Evolutionary conservation across 192 early-diverging fungal species (phyloP).

Genomic region (Diversispora eburnea): DNA sequence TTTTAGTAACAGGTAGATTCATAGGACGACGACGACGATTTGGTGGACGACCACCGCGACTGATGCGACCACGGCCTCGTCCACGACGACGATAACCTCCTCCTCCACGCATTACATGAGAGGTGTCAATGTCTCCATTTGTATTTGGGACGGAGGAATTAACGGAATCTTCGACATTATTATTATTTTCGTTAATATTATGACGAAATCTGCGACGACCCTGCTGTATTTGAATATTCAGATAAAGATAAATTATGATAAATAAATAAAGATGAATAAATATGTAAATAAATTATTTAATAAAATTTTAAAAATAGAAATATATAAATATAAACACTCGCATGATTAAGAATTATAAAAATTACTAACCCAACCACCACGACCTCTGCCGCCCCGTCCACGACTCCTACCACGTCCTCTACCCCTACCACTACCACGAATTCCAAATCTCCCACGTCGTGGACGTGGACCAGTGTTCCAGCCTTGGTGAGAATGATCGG

Average conservation of each 20-base stretch:
- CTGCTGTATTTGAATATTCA: background rate
- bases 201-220: slow-evolving; percentile 10
- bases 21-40: slow-evolving; percentile 21
- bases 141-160: slow-evolving; percentile 19
- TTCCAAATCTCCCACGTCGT: slow-evolving; percentile 14
- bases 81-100: slow-evolving; percentile 33
- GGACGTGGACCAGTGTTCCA: slow-evolving; percentile 27
- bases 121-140: slow-evolving; percentile 35
- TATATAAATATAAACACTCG: background rate
- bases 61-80: slow-evolving; percentile 33
- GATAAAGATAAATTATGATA: background rate
- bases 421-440: slow-evolving; percentile 36
- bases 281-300: too few relatives aligned
- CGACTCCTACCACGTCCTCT: slow-evolving; percentile 44
- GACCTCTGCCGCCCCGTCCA: slow-evolving; percentile 34
- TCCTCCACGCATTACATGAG: slow-evolving; percentile 30
- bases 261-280: slow-evolving; percentile 2
- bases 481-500: slow-evolving; percentile 33
- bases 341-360: background rate
- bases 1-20: slow-evolving; percentile 34
- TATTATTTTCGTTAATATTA: background rate
- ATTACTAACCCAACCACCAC: slow-evolving; percentile 18
- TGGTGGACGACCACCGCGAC: slow-evolving; percentile 32
- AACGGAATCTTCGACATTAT: background rate
- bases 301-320: too few relatives aligned